A percentile compares a stretch with the other conserved stretches of the same genome.
These are phyloP conservation scores for Aspergillus pseudoviridinutans DNA, from an alignment of 2,329 filamentous ascomycete genomes.

Conservation along the genomic window DNA sequence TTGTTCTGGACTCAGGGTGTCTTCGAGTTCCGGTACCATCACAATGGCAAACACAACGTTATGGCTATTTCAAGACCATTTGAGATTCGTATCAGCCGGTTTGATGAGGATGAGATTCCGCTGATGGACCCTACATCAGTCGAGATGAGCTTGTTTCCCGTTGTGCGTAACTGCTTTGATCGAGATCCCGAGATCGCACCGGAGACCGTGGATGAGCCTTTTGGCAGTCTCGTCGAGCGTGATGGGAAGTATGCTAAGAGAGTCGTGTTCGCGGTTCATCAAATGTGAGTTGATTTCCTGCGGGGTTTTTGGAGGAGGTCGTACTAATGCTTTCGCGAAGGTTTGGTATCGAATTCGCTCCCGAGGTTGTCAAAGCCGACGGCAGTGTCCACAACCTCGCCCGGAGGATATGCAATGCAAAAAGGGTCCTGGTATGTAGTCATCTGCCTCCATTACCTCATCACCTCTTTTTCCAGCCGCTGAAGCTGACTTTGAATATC, in stretches of 20 bases:
- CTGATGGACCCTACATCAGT: slow-evolving; percentile 64
- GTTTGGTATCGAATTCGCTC: slow-evolving; percentile 91
- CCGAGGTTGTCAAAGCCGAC: slow-evolving; percentile 87
- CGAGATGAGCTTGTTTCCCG: slow-evolving; percentile 71
- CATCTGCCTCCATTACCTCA: slow-evolving; percentile 4
- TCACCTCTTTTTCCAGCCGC: neutral
- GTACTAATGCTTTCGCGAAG: slow-evolving; percentile 29
- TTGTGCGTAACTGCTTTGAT: slow-evolving; percentile 90
- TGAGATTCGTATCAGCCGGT: slow-evolving; percentile 77
- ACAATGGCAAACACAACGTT: slow-evolving; percentile 85
- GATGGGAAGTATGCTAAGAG: slow-evolving; percentile 85
- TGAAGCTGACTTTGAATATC: neutral
- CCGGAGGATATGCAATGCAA: slow-evolving; percentile 93
- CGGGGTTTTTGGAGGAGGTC: neutral
- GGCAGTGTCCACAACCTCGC: slow-evolving; percentile 85
- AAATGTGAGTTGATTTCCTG: slow-evolving; percentile 62
- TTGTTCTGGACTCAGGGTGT: slow-evolving; percentile 96
- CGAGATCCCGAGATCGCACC: slow-evolving; percentile 88
- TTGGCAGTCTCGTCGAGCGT: slow-evolving; percentile 78
- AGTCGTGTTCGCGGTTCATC: slow-evolving; percentile 88
- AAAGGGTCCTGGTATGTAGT: slow-evolving; percentile 78
- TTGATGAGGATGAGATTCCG: slow-evolving; percentile 68
- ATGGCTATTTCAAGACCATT: slow-evolving; percentile 94
- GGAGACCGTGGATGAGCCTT: slow-evolving; percentile 70
- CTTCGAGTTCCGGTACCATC: slow-evolving; percentile 96